A percentile compares a stretch with the other conserved stretches of the same genome.
Evolutionary conservation across 208 protist genomes (phyloP).

Genomic region (Crithidia brevicula): DNA sequence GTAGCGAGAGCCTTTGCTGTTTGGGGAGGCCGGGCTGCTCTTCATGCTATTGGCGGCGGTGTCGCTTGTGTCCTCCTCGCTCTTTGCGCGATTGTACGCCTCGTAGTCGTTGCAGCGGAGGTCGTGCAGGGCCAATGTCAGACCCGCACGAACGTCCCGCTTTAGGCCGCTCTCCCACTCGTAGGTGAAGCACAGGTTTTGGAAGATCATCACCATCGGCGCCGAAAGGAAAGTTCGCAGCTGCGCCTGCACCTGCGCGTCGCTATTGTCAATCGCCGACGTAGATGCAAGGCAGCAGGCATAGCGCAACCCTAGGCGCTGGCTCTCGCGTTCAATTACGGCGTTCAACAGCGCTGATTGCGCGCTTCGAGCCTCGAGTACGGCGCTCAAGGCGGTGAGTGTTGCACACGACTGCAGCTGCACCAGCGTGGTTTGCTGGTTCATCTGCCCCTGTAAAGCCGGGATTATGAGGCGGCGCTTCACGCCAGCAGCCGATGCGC

Average conservation of each 20-base stretch:
- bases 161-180: slow-evolving; percentile 25
- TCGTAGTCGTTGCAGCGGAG: slow-evolving; percentile 27
- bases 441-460: slow-evolving; percentile 10
- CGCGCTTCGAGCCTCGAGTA: slow-evolving; percentile 14
- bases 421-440: slow-evolving; percentile 2
- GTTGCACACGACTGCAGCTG: slow-evolving; percentile 25
- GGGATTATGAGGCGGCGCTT: slow-evolving; percentile 25
- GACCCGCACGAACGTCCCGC: slow-evolving; percentile 11
- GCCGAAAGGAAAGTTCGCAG: slow-evolving; percentile 21
- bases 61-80: background rate
- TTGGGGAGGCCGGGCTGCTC: background rate
- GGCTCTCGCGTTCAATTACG: slow-evolving; percentile 30
- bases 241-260: slow-evolving; percentile 14
- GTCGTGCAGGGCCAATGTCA: slow-evolving; percentile 26
- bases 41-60: no score
- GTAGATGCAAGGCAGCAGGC: slow-evolving; percentile 14
- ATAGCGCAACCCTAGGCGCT: slow-evolving; percentile 20
- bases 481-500: slow-evolving; percentile 17
- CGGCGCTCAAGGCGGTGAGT: slow-evolving; percentile 11
- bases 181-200: slow-evolving; percentile 18
- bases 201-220: slow-evolving; percentile 20
- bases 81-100: background rate
- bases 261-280: background rate
- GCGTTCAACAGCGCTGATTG: slow-evolving; percentile 29
- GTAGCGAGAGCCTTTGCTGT: background rate